Base-by-base conservation (phyloP, 345 rosid species). In the Acer negundo region DNA sequence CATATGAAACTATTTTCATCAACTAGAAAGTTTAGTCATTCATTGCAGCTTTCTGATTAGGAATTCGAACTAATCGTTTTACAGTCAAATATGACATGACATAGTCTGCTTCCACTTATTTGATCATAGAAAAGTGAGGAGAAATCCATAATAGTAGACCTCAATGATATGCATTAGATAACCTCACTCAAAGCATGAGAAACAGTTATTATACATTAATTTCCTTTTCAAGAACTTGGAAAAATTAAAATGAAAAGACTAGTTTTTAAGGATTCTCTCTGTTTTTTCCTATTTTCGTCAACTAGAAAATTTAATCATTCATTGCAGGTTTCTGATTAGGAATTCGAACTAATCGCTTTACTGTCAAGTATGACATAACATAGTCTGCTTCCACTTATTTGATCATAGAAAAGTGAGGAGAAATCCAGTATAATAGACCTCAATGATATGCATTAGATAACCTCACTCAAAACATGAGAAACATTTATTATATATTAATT, bases 151-250 rank as follows among this genome's bases (percentile, higher is more conserved):
- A 56, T 56, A 38, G 63, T 24, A 61, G 4, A n/a, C 38, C 49
- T 11, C 49, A 46, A 46, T 55, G 35, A 67, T 24, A 53, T 62
- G 70, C 28, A 63, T 51, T 19, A 12, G 69, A 75, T 31, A 53
- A 75, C 1, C 65, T 31, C 64, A 7, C 59, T 35, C 19, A 5
- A 64, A 66, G 19, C 70, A 47, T 64, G 11, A 35, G 35, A 75
- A 22, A 66, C 3, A 55, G 71, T 66, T 15, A n/a, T 66, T 62
- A 55, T 62, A 75, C 42, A 72, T 79, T 10, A 55, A 53, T 19
- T 83, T 70, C 74, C 71, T 73, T 70, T 77, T n/a, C 77, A 71
- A 78, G 58, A 75, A 66, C 72, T 73, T 6, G 16, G 17, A 64
- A 61, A 62, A 40, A 19, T 55, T 10, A 35, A 62, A 71, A 40